Evolutionary conservation across 768 basidiomycete genomes (phyloP).

Genomic region (Agrocybe chaxingu): DNA sequence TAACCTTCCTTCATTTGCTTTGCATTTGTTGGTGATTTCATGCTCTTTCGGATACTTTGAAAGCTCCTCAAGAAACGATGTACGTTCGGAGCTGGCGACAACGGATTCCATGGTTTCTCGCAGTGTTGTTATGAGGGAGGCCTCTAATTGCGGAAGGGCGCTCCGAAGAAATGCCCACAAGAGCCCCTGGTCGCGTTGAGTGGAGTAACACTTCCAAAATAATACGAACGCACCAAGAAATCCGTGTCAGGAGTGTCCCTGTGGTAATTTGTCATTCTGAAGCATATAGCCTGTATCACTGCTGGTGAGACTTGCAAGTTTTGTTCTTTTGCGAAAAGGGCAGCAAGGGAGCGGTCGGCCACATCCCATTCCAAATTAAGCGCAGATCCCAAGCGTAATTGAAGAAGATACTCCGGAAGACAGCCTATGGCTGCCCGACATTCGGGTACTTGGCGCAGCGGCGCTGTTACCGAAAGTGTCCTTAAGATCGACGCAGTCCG

Average conservation of each 20-base stretch:
- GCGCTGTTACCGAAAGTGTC: constrained; percentile 31
- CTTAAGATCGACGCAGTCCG: constrained; percentile 34
- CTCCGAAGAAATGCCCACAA: constrained; percentile 25
- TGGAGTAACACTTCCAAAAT: not conserved
- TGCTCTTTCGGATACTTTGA: not conserved
- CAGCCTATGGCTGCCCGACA: constrained; percentile 29
- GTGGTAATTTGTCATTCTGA: constrained; percentile 32
- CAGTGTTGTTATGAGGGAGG: constrained; percentile 13
- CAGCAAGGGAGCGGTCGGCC: constrained; percentile 26
- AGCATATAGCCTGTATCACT: constrained; percentile 33
- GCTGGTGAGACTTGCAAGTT: constrained; percentile 23
- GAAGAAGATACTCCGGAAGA: constrained; percentile 36
- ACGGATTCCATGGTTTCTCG: constrained; percentile 17
- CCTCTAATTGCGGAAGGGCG: constrained; percentile 21
- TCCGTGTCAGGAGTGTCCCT: constrained; percentile 23
- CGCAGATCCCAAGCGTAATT: constrained; percentile 42
- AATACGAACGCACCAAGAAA: constrained; percentile 4
- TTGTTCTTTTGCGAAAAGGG: constrained; percentile 17
- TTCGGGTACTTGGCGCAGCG: constrained; percentile 22
- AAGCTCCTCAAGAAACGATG: constrained; percentile 12
- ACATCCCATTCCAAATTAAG: constrained; percentile 33
- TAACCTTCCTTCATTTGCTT: constrained; percentile 8
- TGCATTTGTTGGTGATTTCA: not conserved
- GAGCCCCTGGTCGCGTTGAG: constrained; percentile 19
- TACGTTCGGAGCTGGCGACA: constrained; percentile 14